A percentile compares a stretch with the other conserved stretches of the same genome.
Conservation (phyloP, 2,329 filamentous ascomycete species). For the Exophiala xenobiotica region DNA sequence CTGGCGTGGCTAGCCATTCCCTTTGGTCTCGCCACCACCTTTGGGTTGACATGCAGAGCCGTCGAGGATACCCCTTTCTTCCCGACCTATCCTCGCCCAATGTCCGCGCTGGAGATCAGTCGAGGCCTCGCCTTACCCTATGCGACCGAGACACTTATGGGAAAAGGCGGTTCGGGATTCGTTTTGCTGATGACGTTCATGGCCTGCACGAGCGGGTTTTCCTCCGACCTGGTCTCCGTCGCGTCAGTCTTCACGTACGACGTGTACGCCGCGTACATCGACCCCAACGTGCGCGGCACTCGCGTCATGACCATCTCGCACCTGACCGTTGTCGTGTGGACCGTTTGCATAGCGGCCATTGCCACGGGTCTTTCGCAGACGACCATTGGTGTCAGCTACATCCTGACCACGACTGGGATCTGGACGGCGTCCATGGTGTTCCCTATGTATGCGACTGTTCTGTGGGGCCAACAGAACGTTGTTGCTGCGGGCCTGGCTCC, state of each 20-base stretch:
- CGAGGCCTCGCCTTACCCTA: slow-evolving; percentile 82
- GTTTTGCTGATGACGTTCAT: slow-evolving; percentile 82
- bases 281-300: slow-evolving; percentile 26
- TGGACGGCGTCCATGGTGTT: slow-evolving; percentile 82
- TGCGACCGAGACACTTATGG: slow-evolving; percentile 76
- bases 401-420: slow-evolving; percentile 67
- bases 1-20: slow-evolving; percentile 49
- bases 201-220: slow-evolving; percentile 81
- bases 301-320: slow-evolving; percentile 31
- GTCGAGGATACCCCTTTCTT: slow-evolving; percentile 48
- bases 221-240: slow-evolving; percentile 79
- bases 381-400: slow-evolving; percentile 41
- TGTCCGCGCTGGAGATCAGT: slow-evolving; percentile 60
- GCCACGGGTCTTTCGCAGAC: slow-evolving; percentile 40
- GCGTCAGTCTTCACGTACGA: slow-evolving; percentile 72
- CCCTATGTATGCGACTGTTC: slow-evolving; percentile 74
- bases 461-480: slow-evolving; percentile 77
- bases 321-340: slow-evolving; percentile 35
- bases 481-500: slow-evolving; percentile 45
- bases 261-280: slow-evolving; percentile 35
- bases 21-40: slow-evolving; percentile 48
- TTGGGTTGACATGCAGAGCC: slow-evolving; percentile 45
- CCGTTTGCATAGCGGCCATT: slow-evolving; percentile 25
- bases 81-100: slow-evolving; percentile 42
- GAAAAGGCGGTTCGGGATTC: slow-evolving; percentile 73